Conservation (phyloP, 441 rosid species). For the Hura crepitans region DNA sequence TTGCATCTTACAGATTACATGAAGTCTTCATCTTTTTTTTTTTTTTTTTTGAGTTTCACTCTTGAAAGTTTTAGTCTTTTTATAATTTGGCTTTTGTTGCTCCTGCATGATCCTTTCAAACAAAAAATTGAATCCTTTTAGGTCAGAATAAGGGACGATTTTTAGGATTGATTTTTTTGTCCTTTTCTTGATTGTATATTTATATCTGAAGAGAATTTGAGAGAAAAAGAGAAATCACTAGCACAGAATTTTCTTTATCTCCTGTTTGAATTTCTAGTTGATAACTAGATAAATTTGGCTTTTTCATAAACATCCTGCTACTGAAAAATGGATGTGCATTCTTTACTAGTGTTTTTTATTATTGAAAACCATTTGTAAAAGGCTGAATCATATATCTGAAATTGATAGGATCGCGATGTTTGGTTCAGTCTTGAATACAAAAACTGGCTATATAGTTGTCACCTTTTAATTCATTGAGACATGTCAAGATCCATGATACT, state of each 20-base stretch:
- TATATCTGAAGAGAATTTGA: background rate
- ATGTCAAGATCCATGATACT: no score
- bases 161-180: background rate
- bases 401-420: no score
- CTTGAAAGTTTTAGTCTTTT: background rate
- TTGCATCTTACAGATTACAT: background rate
- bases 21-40: background rate
- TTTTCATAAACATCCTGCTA: background rate
- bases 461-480: no score
- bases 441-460: no score
- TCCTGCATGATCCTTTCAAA: background rate
- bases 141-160: background rate
- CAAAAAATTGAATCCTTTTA: background rate
- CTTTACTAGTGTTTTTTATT: background rate
- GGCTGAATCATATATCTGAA: no score
- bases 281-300: background rate
- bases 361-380: no score
- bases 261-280: background rate
- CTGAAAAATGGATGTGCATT: background rate
- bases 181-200: background rate
- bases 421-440: no score
- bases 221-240: background rate
- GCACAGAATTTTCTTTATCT: background rate
- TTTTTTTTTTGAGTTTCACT: background rate
- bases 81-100: background rate